Percentiles rank a stretch among this genome's conserved stretches.
Conservation (phyloP, 129 eudicot genomes). For the Tagetes erecta region DNA sequence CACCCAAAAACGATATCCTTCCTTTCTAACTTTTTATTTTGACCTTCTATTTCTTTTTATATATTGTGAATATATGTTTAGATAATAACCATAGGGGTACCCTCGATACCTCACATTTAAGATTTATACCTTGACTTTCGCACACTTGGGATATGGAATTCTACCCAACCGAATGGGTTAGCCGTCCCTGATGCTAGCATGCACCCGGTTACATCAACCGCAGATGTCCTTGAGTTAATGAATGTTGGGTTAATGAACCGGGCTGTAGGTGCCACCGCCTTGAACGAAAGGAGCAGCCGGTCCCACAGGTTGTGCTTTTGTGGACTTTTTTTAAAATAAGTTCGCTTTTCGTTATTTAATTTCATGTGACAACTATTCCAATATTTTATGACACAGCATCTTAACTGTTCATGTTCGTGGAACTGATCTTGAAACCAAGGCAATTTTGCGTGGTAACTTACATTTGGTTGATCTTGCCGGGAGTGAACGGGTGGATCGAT, state of each 20-base stretch:
- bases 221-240: slow-evolving; percentile 77
- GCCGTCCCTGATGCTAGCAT: slow-evolving; percentile 95
- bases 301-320: slow-evolving; percentile 65
- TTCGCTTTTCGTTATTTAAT: neutral
- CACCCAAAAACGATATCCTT: slow-evolving; percentile 84
- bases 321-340: neutral
- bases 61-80: neutral
- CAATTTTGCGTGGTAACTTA: slow-evolving; percentile 67
- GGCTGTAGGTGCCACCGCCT: slow-evolving; percentile 91
- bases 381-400: slow-evolving; percentile 47
- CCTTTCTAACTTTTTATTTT: slow-evolving; percentile 9
- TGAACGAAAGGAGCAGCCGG: slow-evolving; percentile 90
- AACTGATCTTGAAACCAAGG: slow-evolving; percentile 61
- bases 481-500: slow-evolving; percentile 87
- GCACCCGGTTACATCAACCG: slow-evolving; percentile 77
- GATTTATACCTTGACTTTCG: slow-evolving; percentile 63
- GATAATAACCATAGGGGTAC: neutral
- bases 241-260: slow-evolving; percentile 75
- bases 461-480: slow-evolving; percentile 96
- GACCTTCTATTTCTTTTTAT: neutral
- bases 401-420: slow-evolving; percentile 89
- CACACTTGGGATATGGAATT: slow-evolving; percentile 87
- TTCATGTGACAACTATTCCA: neutral
- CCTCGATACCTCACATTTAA: neutral
- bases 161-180: slow-evolving; percentile 82